Evolutionary conservation across 139 green algal species (phyloP), one percentile per base, ranked within the genome.

Genomic region (Chlorella ohadii): DNA sequence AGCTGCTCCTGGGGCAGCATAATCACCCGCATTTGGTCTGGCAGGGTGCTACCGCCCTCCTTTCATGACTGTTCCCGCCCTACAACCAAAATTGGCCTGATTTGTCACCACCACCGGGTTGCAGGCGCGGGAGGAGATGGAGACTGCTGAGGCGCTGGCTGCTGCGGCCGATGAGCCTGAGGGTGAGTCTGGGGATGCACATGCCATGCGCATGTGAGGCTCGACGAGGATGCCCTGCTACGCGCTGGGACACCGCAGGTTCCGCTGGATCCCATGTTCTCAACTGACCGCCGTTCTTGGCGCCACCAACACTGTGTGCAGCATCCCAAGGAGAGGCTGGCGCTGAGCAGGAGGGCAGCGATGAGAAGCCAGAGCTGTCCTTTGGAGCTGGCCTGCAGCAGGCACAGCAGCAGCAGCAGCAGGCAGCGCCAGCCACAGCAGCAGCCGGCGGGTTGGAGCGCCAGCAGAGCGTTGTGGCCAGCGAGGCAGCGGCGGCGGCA

Each of bases 61-160:
- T n/a, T n/a, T n/a, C n/a, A n/a, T n/a, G n/a, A n/a, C n/a, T n/a
- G n/a, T n/a, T n/a, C n/a, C n/a, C n/a, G n/a, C n/a, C n/a, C n/a
- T n/a, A n/a, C n/a, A n/a, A n/a, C n/a, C n/a, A n/a, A n/a, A n/a
- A n/a, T n/a, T n/a, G n/a, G n/a, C n/a, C n/a, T n/a, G 5, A 28
- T 6, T 51, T 51, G 44, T n/a, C 39, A 0, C 20, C 0, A 0
- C 28, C 22, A 4, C 33, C 11, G 7, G n/a, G 13, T 20, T 31
- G 59, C 76, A 82, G 76, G 76, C 76, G 0, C 59, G 78, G 25
- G 79, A 78, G 79, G 79, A 84, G 65, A 59, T 84, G 33, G 79
- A 78, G 44, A 78, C 66, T 17, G 78, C 78, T 28, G 78, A 74
- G 64, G 78, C 78, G 31, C 23, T 84, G 78, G 78, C 78, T 4